Percentiles rank a stretch among this genome's conserved stretches.
These are phyloP conservation scores for Xylaria sp. DNA, from an alignment of 2,329 filamentous ascomycete species.

Conservation along the genomic window DNA sequence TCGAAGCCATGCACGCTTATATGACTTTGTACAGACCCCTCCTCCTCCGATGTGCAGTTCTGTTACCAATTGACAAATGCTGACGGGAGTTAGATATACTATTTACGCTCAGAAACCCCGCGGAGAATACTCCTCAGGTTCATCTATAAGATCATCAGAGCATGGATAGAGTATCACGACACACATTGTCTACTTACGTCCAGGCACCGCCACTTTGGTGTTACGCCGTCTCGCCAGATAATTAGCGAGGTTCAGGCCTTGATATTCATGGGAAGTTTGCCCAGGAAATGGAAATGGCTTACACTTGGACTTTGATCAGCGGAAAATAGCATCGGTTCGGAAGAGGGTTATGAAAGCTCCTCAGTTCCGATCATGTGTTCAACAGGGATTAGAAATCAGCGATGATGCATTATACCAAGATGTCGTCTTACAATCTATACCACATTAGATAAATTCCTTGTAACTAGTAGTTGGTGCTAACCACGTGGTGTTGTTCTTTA, in stretches of 20 bases:
- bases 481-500: constrained; percentile 22
- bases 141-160: constrained; percentile 31
- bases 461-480: neutral
- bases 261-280: neutral
- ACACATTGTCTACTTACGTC: neutral
- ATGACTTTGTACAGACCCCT: constrained; percentile 43
- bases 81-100: constrained; percentile 40
- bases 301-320: neutral
- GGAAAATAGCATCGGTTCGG: neutral
- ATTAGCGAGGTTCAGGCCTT: neutral
- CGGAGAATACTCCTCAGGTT: constrained; percentile 38
- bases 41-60: neutral
- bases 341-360: neutral
- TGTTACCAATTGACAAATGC: neutral
- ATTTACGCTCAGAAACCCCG: constrained; percentile 47
- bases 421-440: neutral
- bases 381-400: constrained; percentile 3
- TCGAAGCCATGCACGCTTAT: constrained; percentile 42
- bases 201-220: neutral
- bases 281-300: neutral
- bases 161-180: constrained; percentile 9
- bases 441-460: neutral
- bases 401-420: neutral
- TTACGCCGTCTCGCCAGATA: no score
- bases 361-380: neutral